Evolutionary conservation across 352 stramenopile species (phyloP).

Genomic region (Pilasporangium apinafurcum): DNA sequence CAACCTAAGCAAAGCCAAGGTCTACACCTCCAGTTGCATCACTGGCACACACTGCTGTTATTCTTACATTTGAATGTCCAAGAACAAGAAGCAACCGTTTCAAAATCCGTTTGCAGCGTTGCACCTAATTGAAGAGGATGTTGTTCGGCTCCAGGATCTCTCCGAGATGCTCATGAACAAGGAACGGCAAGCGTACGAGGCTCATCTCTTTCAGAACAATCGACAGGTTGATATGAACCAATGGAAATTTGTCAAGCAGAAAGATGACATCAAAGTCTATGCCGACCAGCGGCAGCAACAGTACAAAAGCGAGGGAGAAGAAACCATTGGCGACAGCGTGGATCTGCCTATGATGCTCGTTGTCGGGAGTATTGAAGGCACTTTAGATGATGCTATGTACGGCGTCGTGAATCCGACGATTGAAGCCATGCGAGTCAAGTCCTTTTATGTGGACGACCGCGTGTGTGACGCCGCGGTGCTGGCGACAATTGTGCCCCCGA

Average conservation of each 20-base stretch:
- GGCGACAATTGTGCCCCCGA: conserved; percentile 30
- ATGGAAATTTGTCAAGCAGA: conserved; percentile 6
- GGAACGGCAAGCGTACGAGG: conserved; percentile 5
- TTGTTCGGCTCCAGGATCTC: conserved; percentile 3
- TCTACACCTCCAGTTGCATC: conserved; percentile 5
- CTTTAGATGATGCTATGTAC: conserved; percentile 56
- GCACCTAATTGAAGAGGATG: conserved; percentile 7
- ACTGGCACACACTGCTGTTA: background rate
- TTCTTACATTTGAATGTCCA: background rate
- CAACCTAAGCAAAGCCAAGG: background rate
- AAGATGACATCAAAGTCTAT: conserved; percentile 5
- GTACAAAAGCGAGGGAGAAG: no score
- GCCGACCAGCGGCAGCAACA: conserved; percentile 3
- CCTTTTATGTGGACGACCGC: conserved; percentile 36
- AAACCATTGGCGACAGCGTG: no score
- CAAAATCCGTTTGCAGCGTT: conserved; percentile 4
- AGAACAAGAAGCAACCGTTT: background rate
- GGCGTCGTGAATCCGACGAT: conserved; percentile 28
- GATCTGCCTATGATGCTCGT: conserved; percentile 36
- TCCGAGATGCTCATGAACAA: conserved; percentile 4
- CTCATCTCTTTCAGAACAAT: conserved; percentile 1
- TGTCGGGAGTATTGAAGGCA: conserved; percentile 40
- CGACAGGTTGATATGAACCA: conserved; percentile 2
- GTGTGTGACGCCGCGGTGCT: conserved; percentile 44
- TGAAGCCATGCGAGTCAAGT: conserved; percentile 39